Base-by-base conservation (phyloP, 2,329 filamentous ascomycete species). In the Rugonectria rugulosa region DNA sequence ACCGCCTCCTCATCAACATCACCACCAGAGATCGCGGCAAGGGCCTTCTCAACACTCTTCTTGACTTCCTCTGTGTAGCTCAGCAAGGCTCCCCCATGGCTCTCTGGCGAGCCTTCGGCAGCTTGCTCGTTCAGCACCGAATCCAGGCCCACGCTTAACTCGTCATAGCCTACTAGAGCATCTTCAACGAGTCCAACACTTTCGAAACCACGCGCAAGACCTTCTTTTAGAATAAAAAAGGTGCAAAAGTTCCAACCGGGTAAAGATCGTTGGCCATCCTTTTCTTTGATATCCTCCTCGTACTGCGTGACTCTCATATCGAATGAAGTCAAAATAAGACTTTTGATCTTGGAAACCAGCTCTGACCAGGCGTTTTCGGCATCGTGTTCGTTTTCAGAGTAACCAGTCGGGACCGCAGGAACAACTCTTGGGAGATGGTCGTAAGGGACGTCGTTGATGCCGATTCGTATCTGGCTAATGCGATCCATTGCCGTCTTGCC, bases 161-260 rank as follows among this genome's bases (percentile, higher is more conserved):
- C 94, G 72, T 98, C 95, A 66, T 99, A 99, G 12, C 92, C 92
- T 5, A 95, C 90, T 32, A 99, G 77, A 3, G 95, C 94, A 80
- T 99, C 95, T 69, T 99, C 95, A 8, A 97, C 91, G 9, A 99
- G 79, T 1, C 96, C 96, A 3, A 98, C 93, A 70, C 91, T 98
- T 73, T 99, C 96, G 64, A 99, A 97, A 0, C 94, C 96, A 63
- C 91, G 85, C 1, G 95, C 94, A 29, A 99, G 78, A 0, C 95
- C 95, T 73, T 99, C 95, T 69, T 99, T 99, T 8, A 99, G 81
- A 14, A 99, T 93, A 72, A 99, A 99, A 72, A 99, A 99, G 0
- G 95, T 99, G 74, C 95, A 98, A 71, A 99, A 99, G 70, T 99
- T 99, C 95, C 95, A 99, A 0, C 95, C 95, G 0, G 95, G 95